Evolutionary conservation across 257 asterid genomes (phyloP).

Genomic region (Capsicum baccatum): DNA sequence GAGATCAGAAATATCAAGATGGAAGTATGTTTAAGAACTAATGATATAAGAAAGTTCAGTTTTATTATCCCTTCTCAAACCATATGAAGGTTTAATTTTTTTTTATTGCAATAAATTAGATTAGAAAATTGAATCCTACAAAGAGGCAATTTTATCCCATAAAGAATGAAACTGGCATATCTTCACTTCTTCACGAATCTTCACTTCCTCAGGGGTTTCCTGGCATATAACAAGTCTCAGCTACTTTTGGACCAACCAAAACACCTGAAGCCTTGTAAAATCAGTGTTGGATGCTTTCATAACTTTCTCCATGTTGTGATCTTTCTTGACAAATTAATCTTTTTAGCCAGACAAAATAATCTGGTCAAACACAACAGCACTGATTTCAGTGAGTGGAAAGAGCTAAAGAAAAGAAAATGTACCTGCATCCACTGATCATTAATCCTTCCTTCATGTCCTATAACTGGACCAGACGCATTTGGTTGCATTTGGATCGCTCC

Average conservation of each 20-base stretch:
- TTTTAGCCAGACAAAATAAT: background rate
- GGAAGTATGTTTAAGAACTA: slow-evolving; percentile 16
- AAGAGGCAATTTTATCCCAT: slow-evolving; percentile 14
- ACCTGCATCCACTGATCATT: slow-evolving; percentile 90
- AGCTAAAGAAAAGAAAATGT: slow-evolving; percentile 16
- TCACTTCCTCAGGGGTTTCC: background rate
- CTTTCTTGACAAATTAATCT: background rate
- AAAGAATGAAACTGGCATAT: background rate
- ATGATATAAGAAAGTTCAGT: background rate
- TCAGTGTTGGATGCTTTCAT: background rate
- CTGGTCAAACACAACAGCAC: background rate
- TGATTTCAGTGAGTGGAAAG: slow-evolving; percentile 10
- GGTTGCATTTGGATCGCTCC: slow-evolving; percentile 70
- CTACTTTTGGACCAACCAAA: background rate
- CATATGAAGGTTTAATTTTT: background rate
- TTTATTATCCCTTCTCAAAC: too few species aligned
- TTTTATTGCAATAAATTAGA: background rate
- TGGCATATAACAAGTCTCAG: background rate
- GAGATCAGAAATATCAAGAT: background rate
- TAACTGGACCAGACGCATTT: slow-evolving; percentile 57
- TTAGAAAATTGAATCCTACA: background rate
- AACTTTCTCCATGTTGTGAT: slow-evolving; percentile 12
- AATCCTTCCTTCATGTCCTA: slow-evolving; percentile 65
- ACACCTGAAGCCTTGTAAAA: slow-evolving; percentile 13
- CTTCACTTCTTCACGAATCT: background rate